Conservation (phyloP, 2,329 filamentous ascomycete genomes). For the Penicillium sp. region DNA sequence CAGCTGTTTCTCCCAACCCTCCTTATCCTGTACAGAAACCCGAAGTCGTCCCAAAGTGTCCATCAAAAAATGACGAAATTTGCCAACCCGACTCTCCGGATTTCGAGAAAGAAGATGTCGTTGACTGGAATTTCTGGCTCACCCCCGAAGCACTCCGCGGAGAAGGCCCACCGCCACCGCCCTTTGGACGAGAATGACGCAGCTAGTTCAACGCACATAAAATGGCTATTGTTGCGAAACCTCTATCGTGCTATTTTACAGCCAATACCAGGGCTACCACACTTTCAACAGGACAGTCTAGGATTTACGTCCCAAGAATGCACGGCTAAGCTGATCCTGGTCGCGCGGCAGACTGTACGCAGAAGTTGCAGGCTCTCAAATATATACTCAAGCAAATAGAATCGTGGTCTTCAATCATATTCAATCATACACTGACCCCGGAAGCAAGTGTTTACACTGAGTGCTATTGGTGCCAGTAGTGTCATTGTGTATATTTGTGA, state of each 20-base stretch:
- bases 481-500: not conserved
- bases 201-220: not conserved
- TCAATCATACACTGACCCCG: no score
- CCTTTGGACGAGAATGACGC: not conserved
- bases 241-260: not conserved
- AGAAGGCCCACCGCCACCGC: not conserved
- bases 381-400: not conserved
- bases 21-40: not conserved
- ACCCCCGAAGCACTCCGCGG: not conserved
- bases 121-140: not conserved
- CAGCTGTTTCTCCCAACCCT: not conserved
- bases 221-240: not conserved
- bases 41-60: not conserved
- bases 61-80: not conserved
- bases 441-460: no score
- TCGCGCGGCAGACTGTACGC: not conserved
- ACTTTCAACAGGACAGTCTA: not conserved
- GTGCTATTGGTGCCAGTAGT: not conserved
- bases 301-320: not conserved
- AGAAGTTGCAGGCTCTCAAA: not conserved
- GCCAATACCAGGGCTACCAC: not conserved
- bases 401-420: not conserved
- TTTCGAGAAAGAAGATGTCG: not conserved
- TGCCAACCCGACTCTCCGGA: not conserved
- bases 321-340: not conserved